phyloP scores from a whole-genome alignment of 2,329 filamentous ascomycete genomes.

The Colletotrichum lentis region DNA sequence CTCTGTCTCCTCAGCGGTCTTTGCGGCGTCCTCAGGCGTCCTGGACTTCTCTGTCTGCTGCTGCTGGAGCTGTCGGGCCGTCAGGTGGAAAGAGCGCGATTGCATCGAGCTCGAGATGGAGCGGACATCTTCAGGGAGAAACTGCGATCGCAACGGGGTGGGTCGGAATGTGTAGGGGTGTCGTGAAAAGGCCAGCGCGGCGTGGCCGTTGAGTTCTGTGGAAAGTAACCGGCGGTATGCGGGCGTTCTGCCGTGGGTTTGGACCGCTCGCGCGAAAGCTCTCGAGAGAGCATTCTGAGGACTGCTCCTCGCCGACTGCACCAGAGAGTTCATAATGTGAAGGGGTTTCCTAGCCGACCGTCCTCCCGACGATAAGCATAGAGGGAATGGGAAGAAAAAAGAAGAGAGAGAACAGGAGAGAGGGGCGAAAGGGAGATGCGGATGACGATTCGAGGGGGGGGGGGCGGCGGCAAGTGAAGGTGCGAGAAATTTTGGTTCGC shows the following conservation, averaged over 20 bases:
- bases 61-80: constrained; percentile 42
- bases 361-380: constrained; percentile 45
- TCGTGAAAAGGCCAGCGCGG: constrained; percentile 42
- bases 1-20: constrained; percentile 53
- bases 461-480: constrained; percentile 45
- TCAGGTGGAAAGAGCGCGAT: constrained; percentile 52
- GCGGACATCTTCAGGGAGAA: constrained; percentile 54
- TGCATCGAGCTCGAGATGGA: constrained; percentile 47
- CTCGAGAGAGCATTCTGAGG: constrained; percentile 54
- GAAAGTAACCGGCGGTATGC: constrained; percentile 59
- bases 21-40: constrained; percentile 42
- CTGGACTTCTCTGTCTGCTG: constrained; percentile 45
- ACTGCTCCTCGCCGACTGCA: constrained; percentile 53
- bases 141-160: constrained; percentile 56
- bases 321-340: constrained; percentile 57
- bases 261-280: constrained; percentile 50
- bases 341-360: constrained; percentile 35
- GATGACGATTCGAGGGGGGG: constrained; percentile 40
- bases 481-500: constrained; percentile 49
- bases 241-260: constrained; percentile 55
- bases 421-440: constrained; percentile 39
- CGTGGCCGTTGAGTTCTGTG: constrained; percentile 42
- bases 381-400: not conserved
- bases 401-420: constrained; percentile 35
- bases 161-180: constrained; percentile 45